Percentiles rank a stretch among this genome's conserved stretches.
Conservation (phyloP, 1,139 yeast genomes). For the Blastobotrys ciferrii region DNA sequence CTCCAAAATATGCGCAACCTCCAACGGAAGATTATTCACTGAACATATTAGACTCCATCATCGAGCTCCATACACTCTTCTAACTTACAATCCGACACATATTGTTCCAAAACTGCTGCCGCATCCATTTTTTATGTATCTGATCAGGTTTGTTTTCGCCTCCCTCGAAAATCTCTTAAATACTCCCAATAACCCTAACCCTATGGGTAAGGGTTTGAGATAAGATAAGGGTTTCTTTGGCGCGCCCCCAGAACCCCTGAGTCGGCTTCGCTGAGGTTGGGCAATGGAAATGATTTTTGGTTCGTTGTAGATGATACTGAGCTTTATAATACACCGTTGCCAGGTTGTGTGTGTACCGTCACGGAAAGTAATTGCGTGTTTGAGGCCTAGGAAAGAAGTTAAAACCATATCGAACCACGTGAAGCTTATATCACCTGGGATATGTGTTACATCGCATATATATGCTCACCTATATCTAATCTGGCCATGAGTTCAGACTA, state of each 20-base stretch:
- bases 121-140: constrained; percentile 54
- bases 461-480: no score
- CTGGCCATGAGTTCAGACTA: no score
- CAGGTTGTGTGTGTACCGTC: no score
- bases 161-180: background rate
- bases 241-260: background rate
- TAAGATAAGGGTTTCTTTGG: background rate
- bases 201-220: background rate
- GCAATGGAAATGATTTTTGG: no score
- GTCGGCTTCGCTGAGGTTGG: no score
- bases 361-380: no score
- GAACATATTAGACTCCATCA: constrained; percentile 1
- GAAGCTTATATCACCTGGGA: no score
- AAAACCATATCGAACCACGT: no score
- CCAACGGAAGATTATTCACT: constrained; percentile 84
- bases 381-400: no score
- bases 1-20: constrained; percentile 73
- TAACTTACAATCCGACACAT: constrained; percentile 54
- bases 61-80: background rate
- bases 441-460: no score
- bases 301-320: no score
- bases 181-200: background rate
- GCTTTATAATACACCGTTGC: no score
- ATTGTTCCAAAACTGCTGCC: constrained; percentile 70
- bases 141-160: background rate